Base-by-base conservation (phyloP, 257 asterid species). In the Solanum clarkiae region DNA sequence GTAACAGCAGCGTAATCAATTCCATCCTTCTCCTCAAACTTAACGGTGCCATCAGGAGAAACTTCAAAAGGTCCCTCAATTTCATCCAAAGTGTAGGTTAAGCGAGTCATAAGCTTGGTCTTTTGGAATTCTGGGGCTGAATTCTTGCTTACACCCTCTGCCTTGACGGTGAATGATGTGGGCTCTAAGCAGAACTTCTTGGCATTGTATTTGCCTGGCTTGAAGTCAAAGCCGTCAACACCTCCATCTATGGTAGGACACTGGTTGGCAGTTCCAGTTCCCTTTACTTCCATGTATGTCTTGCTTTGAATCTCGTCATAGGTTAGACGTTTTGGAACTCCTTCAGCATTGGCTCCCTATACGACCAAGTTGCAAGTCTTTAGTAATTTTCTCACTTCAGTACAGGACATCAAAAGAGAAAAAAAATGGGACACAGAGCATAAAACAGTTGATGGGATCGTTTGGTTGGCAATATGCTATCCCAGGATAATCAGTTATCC, bases 191-290 rank as follows among this genome's bases (percentile, higher is more conserved):
- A 97, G 82, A 97, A 72, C 53, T 97, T 97, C 93, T 95, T 95
- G 88, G 97, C 95, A 0, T 86, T 85, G 93, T 97, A 97, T 69
- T 93, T 97, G 56, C 99, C 99, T 1, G 98, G 10, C 87, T 92
- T 92, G 94, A 95, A 93, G 51, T 95, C 87, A 79, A 97, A 97
- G 36, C 83, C 81, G n/a, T 89, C 98, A 1, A 88, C 88, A 20
- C 98, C 99, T 13, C 98, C 99, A 0, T 93, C 98, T 26, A 95
- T 90, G 86, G 96, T 94, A n/a, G 99, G 99, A 94, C 99, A 97
- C 84, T 97, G 98, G 92, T 97, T 97, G 0, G 99, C 98, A 3
- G 98, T 95, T 56, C 99, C 98, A 10, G 95, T 90, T 36, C 99
- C 99, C 87, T 95, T 97, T 80, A 97, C 98, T 88, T 97, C 99